Base-by-base conservation (phyloP, 78 protist genomes). In the Dictyostelium purpureum region DNA sequence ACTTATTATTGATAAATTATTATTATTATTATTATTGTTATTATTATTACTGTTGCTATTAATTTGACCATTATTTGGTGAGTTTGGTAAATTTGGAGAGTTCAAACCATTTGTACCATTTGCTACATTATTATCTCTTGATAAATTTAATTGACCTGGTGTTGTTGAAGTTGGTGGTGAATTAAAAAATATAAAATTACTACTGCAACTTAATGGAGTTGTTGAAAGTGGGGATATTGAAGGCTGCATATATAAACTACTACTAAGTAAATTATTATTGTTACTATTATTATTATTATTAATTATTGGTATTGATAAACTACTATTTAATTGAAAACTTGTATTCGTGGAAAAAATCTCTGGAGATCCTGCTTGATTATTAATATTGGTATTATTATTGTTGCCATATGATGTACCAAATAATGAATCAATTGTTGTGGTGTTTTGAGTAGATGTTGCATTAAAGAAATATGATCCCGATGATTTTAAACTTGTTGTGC, bases 201-300 rank as follows among this genome's bases (percentile, higher is more conserved):
- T 14, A 70, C 77, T 70, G 3, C 43, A 18, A 33, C 51, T 74
- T 49, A 74, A 74, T 33, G 78, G 45, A 10, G 80, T n/a, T 38
- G 54, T 67, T 1, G 80, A 74, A 42, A 70, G 24, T 18, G 77
- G 77, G 9, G 57, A 42, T 61, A 40, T n/a, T n/a, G 70, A 61
- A 28, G 26, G n/a, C n/a, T n/a, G n/a, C n/a, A n/a, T n/a, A n/a
- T n/a, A n/a, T n/a, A n/a, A n/a, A n/a, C n/a, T n/a, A n/a, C n/a
- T n/a, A n/a, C n/a, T n/a, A n/a, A n/a, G n/a, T n/a, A n/a, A n/a
- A n/a, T n/a, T n/a, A n/a, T n/a, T n/a, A n/a, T 47, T 47, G 52
- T 14, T 3, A 0, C 12, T 47, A 16, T 14, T 47, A 16, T 47
- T 47, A 16, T 14, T 47, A 14, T 10, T 3, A 47, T 47, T 14